Base-by-base conservation (phyloP, 2,329 filamentous ascomycete genomes). In the Colletotrichum sp. region DNA sequence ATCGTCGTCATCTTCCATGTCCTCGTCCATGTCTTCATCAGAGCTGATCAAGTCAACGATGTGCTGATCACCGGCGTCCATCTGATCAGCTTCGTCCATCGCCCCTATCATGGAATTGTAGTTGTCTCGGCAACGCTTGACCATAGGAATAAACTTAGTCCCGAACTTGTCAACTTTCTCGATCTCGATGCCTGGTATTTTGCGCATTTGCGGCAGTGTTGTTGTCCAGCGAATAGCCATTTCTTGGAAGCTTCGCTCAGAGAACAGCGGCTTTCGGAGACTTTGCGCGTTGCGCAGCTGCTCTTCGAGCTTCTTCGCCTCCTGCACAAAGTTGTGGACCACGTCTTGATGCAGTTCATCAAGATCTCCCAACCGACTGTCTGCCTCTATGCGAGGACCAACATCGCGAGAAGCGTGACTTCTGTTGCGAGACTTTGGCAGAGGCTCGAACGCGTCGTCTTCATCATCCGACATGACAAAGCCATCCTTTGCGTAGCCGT, bases 201-300 rank as follows among this genome's bases (percentile, higher is more conserved):
- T 83, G 36, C 84, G 85, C 92, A 97, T 94, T 73, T 92, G 86
- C 18, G 90, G 89, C 12, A 91, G 80, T 10, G 88, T 91, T 9
- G 86, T 88, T 1, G 94, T 94, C 88, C 94, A 94, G 39, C 88
- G 84, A 66, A 95, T 91, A 15, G 91, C 93, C 93, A 97, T 96
- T 79, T 93, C 90, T 44, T 93, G 91, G 67, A 96, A 89, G 16
- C 95, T 89, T 26, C 88, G 88, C 76, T 95, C 93, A 0, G 92
- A 92, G 81, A 97, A 97, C 1, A 93, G 86, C 6, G 90, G 88
- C 26, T 88, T 86, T 10, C 91, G 89, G 36, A 94, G 84, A 6
- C 87, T 86, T 67, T 91, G 90, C 28, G 87, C 86, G 77, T 92
- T 90, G 79, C 93, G 90, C 28, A 96, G 86, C 2, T 88, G 85